Base-by-base conservation (phyloP, 148 eudicot species). In the Selenicereus undatus region DNA sequence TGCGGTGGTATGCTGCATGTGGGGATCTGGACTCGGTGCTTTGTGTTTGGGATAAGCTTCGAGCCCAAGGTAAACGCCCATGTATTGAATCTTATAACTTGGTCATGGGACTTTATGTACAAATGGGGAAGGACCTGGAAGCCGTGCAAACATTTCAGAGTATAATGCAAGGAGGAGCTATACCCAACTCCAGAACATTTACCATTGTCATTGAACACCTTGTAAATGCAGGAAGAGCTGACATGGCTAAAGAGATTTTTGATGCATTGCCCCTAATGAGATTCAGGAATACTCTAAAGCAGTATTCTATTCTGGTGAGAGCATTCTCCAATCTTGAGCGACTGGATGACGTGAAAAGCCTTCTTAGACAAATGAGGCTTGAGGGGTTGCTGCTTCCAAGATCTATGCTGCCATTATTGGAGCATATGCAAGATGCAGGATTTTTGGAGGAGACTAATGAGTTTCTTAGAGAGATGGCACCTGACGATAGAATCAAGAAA, bases 151-250 rank as follows among this genome's bases (percentile, higher is more conserved):
- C 84, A 75, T 92, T 95, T 77, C 58, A 76, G 73, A 83, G 78
- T 73, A 79, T 95, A 89, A 80, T 91, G 79, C 84, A 89, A 81
- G 91, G 86, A 85, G 93, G 97, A 32, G 85, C 81, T 35, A 85
- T 91, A 83, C 99, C 99, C 18, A 95, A 93, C 86, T 83, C 91
- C 17, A 86, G 97, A 74, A 95, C 99, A 6, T 95, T 86, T 80
- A 93, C 97, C 5, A 85, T 93, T 78, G 85, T 95, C 45, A 86
- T 95, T n/a, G 90, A 93, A 79, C 98, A 95, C 88, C 94, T 95
- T 65, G 83, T 93, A 70, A 87, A 86, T 36, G 82, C 81, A 4
- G 87, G 88, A 82, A 87, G 90, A 66, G 81, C 85, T 30, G 91
- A 91, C 76, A 70, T 83, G 50, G 92, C 91, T 43, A 80, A 85